Evolutionary conservation across 106 monocot species (phyloP), one percentile per base, ranked within the genome.

Genomic region (Platanthera guangdongensis): DNA sequence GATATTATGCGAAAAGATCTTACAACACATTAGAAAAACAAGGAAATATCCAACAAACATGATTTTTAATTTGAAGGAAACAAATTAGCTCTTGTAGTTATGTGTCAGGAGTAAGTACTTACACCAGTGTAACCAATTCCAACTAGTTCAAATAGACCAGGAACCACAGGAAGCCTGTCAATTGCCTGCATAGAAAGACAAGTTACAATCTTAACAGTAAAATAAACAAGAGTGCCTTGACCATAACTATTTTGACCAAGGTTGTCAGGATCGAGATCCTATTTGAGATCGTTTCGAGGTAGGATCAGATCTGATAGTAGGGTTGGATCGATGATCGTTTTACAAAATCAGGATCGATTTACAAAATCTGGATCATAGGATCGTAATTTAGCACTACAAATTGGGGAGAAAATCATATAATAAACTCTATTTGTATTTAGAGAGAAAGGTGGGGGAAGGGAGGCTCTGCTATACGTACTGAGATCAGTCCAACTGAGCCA

Each of bases 41-140:
- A 39, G 39, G 39, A 39, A 39, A 32, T 2, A 32, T 32, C 32
- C 32, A 32, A 32, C 32, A 32, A 32, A 39, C 39, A 39, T 39
- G 39, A 39, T 39, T 39, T 39, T 39, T 3, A 39, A 39, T 39
- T 39, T 39, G 39, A 39, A 39, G 39, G 39, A 39, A 39, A 39
- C 39, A 39, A 39, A 39, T 39, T 2, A 39, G 39, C 39, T 39
- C 39, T 39, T 39, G 39, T 8, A 19, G 59, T 60, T 7, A 60
- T 19, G 59, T 19, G 19, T 19, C n/a, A 60, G 21, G 59, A 60
- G 48, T 71, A 12, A 52, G 32, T 32, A 79, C 81, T 82, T 92
- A 97, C 97, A 86, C 89, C 97, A 19, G 86, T 85, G 51, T 94
- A 97, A 59, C 93, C 93, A 55, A 94, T 94, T 77, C 97, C 97